phyloP scores from a whole-genome alignment of 192 early-diverging fungal species.

The Physocladia obscura region DNA sequence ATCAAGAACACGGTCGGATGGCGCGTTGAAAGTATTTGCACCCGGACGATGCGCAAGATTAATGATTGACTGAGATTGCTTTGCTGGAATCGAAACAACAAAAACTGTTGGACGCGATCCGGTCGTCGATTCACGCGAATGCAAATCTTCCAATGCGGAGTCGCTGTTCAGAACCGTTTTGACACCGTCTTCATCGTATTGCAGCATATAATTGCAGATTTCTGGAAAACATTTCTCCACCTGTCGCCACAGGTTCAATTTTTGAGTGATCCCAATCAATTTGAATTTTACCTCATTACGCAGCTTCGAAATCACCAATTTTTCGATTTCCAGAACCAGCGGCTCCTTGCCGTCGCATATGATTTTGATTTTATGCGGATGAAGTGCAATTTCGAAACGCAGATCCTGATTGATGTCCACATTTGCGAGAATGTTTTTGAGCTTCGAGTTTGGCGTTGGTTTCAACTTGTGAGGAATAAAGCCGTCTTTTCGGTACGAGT shows the following conservation, averaged over 20 bases:
- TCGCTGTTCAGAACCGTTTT: constrained; percentile 2
- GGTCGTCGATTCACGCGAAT: neutral
- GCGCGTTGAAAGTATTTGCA: no score
- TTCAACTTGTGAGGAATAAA: neutral
- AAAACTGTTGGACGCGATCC: neutral
- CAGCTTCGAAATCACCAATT: neutral
- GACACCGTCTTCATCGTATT: neutral
- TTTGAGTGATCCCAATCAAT: no score
- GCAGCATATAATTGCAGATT: neutral
- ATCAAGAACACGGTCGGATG: no score
- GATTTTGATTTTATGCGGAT: constrained; percentile 1
- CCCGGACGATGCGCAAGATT: no score
- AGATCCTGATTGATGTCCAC: neutral
- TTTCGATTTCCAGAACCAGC: neutral
- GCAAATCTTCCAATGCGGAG: neutral
- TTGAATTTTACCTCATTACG: no score
- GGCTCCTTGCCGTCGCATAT: neutral
- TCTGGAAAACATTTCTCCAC: constrained; percentile 10
- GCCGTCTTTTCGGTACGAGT: neutral
- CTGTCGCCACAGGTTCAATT: no score
- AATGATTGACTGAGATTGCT: no score
- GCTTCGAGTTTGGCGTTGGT: constrained; percentile 14
- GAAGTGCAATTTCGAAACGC: neutral
- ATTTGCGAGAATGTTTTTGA: neutral
- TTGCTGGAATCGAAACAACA: neutral